A percentile compares a stretch with the other conserved stretches of the same genome.
phyloP scores from a whole-genome alignment of 768 basidiomycete species.

The Gloeopeniophorella convolvens region DNA sequence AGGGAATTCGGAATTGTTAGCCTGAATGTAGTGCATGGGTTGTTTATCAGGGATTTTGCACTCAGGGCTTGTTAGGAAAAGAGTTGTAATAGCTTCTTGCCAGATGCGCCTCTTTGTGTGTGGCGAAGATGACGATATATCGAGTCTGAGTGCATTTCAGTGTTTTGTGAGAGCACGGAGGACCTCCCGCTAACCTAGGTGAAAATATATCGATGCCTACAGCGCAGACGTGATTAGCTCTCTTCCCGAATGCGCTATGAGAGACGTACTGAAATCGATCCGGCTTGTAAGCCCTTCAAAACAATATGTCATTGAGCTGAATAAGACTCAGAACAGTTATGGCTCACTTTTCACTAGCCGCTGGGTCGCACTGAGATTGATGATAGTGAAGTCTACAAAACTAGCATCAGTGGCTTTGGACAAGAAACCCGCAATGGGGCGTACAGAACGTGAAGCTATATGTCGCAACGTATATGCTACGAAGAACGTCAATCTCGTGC shows the following conservation, averaged over 20 bases:
- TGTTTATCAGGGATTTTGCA: constrained; percentile 55
- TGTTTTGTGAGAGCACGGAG: too few relatives aligned
- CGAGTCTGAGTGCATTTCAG: too few relatives aligned
- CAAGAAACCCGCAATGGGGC: constrained; percentile 19
- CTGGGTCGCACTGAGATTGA: constrained; percentile 46
- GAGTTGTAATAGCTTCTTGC: constrained; percentile 68
- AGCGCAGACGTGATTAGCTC: not conserved
- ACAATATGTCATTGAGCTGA: not conserved
- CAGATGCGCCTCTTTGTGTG: constrained; percentile 69
- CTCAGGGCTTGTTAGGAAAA: constrained; percentile 54
- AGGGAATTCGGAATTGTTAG: constrained; percentile 50
- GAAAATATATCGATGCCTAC: constrained; percentile 77
- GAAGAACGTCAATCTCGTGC: constrained; percentile 4
- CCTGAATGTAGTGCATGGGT: constrained; percentile 52
- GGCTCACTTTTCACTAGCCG: constrained; percentile 58
- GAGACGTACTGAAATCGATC: constrained; percentile 67
- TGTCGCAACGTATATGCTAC: constrained; percentile 46
- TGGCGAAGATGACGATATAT: constrained; percentile 46
- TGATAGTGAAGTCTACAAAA: constrained; percentile 53
- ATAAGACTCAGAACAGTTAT: too few relatives aligned
- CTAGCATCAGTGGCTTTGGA: constrained; percentile 13
- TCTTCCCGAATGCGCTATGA: too few relatives aligned
- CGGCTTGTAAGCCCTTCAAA: constrained; percentile 48
- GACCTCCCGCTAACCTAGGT: constrained; percentile 58
- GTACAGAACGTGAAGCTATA: constrained; percentile 64